A percentile compares a stretch with the other conserved stretches of the same genome.
These are phyloP conservation scores for Bipolaris bicolor DNA, from an alignment of 2,329 filamentous ascomycete genomes.

Conservation along the genomic window DNA sequence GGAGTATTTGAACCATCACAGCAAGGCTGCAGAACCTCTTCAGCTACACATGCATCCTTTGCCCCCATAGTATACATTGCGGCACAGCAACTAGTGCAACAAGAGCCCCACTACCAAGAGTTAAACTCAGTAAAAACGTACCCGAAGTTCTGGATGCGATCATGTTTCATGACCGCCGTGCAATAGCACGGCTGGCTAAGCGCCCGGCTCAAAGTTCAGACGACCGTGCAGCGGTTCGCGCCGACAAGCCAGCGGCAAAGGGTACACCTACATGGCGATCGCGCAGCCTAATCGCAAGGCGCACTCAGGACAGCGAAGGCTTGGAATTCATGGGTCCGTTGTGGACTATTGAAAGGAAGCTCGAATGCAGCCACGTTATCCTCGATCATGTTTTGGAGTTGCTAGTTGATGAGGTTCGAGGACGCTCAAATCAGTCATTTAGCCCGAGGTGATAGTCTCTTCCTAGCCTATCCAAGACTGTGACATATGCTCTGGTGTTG, in stretches of 20 bases:
- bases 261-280: background rate
- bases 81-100: background rate
- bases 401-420: too few species aligned
- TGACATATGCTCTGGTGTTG: too few species aligned
- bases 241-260: constrained; percentile 3
- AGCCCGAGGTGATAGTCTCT: too few species aligned
- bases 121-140: background rate
- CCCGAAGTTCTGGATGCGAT: background rate
- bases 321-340: background rate
- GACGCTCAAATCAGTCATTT: too few species aligned
- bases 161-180: background rate
- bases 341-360: background rate
- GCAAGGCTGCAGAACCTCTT: too few species aligned
- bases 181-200: constrained; percentile 14
- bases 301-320: background rate
- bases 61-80: constrained; percentile 1
- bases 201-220: constrained; percentile 10
- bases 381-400: too few species aligned
- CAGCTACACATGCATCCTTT: too few species aligned
- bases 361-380: background rate
- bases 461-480: too few species aligned
- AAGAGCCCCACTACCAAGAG: background rate
- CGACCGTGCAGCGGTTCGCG: constrained; percentile 12
- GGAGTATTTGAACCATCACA: too few species aligned
- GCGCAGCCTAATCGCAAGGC: background rate